These are phyloP conservation scores for Dissoconium aciculare DNA, from an alignment of 2,329 filamentous ascomycete species.

Conservation along the genomic window DNA sequence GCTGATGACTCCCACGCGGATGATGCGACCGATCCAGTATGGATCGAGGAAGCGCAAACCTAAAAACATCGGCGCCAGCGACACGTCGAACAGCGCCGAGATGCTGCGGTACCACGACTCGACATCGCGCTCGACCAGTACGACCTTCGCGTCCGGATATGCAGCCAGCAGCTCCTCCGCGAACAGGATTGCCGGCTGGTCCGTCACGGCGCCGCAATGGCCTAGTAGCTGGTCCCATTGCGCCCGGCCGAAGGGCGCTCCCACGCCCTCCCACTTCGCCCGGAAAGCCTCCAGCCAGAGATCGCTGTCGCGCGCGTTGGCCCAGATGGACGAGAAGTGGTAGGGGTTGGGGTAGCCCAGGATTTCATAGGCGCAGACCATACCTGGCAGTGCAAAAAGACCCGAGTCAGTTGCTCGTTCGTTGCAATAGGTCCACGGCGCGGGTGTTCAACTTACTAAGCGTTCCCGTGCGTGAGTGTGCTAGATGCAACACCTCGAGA, in stretches of 20 bases:
- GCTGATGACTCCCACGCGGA: constrained; percentile 1
- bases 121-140: constrained; percentile 43
- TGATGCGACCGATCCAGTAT: constrained; percentile 2
- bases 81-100: background rate
- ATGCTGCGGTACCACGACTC: constrained; percentile 15
- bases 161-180: constrained; percentile 7
- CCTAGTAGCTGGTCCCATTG: constrained; percentile 53
- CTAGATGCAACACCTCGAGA: too few relatives aligned
- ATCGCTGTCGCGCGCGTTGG: too few relatives aligned
- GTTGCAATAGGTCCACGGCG: too few relatives aligned
- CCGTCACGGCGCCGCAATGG: constrained; percentile 31
- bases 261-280: too few relatives aligned
- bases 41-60: constrained; percentile 2
- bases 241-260: constrained; percentile 43
- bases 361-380: too few relatives aligned
- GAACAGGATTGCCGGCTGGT: constrained; percentile 7
- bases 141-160: constrained; percentile 10
- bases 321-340: too few relatives aligned
- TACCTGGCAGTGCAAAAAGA: too few relatives aligned
- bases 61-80: constrained; percentile 1
- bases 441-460: too few relatives aligned
- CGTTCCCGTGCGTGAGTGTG: too few relatives aligned
- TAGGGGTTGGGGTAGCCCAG: too few relatives aligned
- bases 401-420: too few relatives aligned
- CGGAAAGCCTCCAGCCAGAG: too few relatives aligned